Conservation (phyloP, 2,329 filamentous ascomycete species). For the Epichloe sylvatica region DNA sequence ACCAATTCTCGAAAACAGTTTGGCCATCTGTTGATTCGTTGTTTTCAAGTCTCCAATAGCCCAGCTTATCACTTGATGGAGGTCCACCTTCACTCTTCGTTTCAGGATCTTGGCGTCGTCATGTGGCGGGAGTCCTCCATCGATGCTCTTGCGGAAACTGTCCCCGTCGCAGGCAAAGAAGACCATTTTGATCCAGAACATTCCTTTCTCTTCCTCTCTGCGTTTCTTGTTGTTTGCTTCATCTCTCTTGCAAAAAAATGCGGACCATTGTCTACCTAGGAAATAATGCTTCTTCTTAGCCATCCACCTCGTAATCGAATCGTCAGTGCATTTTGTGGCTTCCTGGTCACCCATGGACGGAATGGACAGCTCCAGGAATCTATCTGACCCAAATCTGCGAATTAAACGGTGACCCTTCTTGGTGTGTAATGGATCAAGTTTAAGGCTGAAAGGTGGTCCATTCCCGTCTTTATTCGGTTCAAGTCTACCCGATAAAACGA, state of each 20-base stretch:
- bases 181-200: slow-evolving; percentile 18
- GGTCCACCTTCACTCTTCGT: slow-evolving; percentile 21
- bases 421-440: slow-evolving; percentile 33
- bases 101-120: slow-evolving; percentile 11
- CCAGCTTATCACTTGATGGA: slow-evolving; percentile 35
- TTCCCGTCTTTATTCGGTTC: slow-evolving; percentile 19
- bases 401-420: slow-evolving; percentile 37
- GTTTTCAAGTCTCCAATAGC: slow-evolving; percentile 34
- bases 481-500: slow-evolving; percentile 31
- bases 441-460: slow-evolving; percentile 31
- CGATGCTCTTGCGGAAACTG: slow-evolving; percentile 19
- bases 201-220: neutral
- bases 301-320: slow-evolving; percentile 20
- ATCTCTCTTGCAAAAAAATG: slow-evolving; percentile 30
- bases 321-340: slow-evolving; percentile 16
- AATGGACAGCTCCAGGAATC: slow-evolving; percentile 42
- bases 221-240: slow-evolving; percentile 20
- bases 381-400: slow-evolving; percentile 42
- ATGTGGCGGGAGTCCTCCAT: slow-evolving; percentile 9
- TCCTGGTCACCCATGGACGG: slow-evolving; percentile 26
- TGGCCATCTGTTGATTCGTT: slow-evolving; percentile 32
- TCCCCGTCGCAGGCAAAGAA: slow-evolving; percentile 42
- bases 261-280: slow-evolving; percentile 31
- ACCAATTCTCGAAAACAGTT: slow-evolving; percentile 44
- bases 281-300: slow-evolving; percentile 24